These are phyloP conservation scores for Platanus orientalis DNA, from an alignment of 164 flowering plant genomes.

Conservation along the genomic window DNA sequence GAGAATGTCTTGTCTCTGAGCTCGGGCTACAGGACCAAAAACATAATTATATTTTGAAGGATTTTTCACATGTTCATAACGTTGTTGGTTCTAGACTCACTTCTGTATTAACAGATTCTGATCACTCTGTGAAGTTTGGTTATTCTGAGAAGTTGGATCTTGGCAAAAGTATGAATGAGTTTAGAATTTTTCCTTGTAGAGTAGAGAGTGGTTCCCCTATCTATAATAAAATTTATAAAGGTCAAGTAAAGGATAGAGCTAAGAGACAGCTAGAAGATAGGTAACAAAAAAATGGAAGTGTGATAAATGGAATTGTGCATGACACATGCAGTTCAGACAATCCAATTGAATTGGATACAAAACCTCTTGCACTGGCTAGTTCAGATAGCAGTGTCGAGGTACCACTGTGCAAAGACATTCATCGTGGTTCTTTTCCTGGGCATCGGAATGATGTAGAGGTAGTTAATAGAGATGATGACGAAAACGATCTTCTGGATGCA, in stretches of 20 bases:
- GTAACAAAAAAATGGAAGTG: slow-evolving; percentile 13
- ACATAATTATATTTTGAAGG: too few species aligned
- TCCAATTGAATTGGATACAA: too few species aligned
- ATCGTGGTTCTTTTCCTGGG: slow-evolving; percentile 32
- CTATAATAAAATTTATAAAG: slow-evolving; percentile 19
- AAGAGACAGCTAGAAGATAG: slow-evolving; percentile 20
- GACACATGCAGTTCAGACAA: slow-evolving; percentile 45
- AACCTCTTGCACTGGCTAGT: too few species aligned
- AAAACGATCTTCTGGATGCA: slow-evolving; percentile 79
- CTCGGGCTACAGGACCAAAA: too few species aligned
- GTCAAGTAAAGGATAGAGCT: too few species aligned
- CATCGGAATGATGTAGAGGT: slow-evolving; percentile 40
- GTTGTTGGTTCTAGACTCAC: too few species aligned
- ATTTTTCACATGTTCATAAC: too few species aligned
- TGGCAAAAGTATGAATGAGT: slow-evolving; percentile 29
- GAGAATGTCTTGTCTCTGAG: slow-evolving; percentile 26
- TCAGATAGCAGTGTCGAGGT: too few species aligned
- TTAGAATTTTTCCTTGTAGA: too few species aligned
- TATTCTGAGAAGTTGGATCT: slow-evolving; percentile 26
- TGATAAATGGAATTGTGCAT: slow-evolving; percentile 15
- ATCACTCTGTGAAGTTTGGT: slow-evolving; percentile 33
- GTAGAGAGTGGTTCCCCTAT: too few species aligned
- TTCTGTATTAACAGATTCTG: slow-evolving; percentile 30
- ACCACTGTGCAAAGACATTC: slow-evolving; percentile 28
- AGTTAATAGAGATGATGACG: slow-evolving; percentile 99